Conservation (phyloP, 768 basidiomycete genomes). For the Melanogaster broomeanus region DNA sequence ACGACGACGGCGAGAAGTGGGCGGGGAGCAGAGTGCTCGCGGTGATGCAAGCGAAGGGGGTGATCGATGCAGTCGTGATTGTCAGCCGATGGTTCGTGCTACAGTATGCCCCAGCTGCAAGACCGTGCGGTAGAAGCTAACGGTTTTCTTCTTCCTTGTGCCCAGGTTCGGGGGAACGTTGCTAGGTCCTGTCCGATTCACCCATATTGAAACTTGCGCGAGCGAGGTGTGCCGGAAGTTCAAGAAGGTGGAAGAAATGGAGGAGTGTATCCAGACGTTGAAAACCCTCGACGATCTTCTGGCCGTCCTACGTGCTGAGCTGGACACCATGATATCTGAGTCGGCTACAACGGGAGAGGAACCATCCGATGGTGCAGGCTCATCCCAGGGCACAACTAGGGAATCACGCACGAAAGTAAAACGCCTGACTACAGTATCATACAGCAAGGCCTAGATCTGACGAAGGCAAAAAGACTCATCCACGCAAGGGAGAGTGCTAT, state of each 20-base stretch:
- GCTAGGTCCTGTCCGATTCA: constrained; percentile 74
- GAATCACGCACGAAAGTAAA: constrained; percentile 18
- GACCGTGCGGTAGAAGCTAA: too few relatives aligned
- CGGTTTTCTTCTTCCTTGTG: too few relatives aligned
- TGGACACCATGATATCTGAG: constrained; percentile 8
- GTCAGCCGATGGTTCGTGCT: constrained; percentile 71
- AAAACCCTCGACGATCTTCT: constrained; percentile 63
- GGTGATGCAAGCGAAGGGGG: constrained; percentile 67
- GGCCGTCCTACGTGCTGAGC: constrained; percentile 52
- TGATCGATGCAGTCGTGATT: constrained; percentile 78
- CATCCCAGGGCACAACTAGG: neutral
- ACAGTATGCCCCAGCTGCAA: neutral
- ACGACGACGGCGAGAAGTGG: constrained; percentile 81
- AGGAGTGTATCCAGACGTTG: constrained; percentile 58
- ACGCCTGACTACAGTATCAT: constrained; percentile 49
- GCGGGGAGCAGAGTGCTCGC: constrained; percentile 63
- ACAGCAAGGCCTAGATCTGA: constrained; percentile 46
- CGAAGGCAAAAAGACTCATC: constrained; percentile 67
- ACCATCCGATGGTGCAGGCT: neutral
- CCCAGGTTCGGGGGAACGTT: constrained; percentile 79
- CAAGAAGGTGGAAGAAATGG: constrained; percentile 66
- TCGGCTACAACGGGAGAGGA: neutral
- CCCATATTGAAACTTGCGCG: constrained; percentile 76
- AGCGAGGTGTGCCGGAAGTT: constrained; percentile 72
- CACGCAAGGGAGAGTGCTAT: constrained; percentile 71